A percentile compares a stretch with the other conserved stretches of the same genome.
phyloP scores from a whole-genome alignment of 768 basidiomycete genomes.

The Clitopilus passeckerianus region DNA sequence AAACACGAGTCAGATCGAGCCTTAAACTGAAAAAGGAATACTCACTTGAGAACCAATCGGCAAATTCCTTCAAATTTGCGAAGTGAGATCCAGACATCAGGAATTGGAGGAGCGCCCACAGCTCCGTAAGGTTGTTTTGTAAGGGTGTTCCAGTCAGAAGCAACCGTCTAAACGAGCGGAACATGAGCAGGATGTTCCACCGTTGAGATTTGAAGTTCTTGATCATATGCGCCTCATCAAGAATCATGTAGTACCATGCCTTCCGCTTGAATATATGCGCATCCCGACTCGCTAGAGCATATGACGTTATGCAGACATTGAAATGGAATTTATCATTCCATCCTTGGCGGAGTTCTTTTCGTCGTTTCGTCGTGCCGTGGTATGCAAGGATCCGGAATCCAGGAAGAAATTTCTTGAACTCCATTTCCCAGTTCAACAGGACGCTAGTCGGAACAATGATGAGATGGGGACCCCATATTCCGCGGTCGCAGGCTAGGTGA shows the following conservation, averaged over 20 bases:
- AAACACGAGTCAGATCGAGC: not conserved
- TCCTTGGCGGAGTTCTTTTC: constrained; percentile 85
- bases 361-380: constrained; percentile 83
- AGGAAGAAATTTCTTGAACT: constrained; percentile 94
- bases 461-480: constrained; percentile 91
- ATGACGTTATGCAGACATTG: constrained; percentile 94
- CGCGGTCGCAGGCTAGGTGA: constrained; percentile 85
- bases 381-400: constrained; percentile 86
- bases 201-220: constrained; percentile 94
- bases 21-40: constrained; percentile 8
- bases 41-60: constrained; percentile 95
- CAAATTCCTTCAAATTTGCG: constrained; percentile 90
- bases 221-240: constrained; percentile 97
- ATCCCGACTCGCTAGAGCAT: constrained; percentile 88
- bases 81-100: constrained; percentile 87
- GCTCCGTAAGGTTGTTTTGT: constrained; percentile 93
- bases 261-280: constrained; percentile 90
- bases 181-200: constrained; percentile 89
- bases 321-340: constrained; percentile 89
- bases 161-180: constrained; percentile 79
- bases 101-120: constrained; percentile 95
- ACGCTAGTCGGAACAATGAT: constrained; percentile 94
- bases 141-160: constrained; percentile 94
- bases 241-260: constrained; percentile 93
- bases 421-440: constrained; percentile 93